Conservation (phyloP, 352 stramenopile genomes). For the Pythium monospermum region DNA sequence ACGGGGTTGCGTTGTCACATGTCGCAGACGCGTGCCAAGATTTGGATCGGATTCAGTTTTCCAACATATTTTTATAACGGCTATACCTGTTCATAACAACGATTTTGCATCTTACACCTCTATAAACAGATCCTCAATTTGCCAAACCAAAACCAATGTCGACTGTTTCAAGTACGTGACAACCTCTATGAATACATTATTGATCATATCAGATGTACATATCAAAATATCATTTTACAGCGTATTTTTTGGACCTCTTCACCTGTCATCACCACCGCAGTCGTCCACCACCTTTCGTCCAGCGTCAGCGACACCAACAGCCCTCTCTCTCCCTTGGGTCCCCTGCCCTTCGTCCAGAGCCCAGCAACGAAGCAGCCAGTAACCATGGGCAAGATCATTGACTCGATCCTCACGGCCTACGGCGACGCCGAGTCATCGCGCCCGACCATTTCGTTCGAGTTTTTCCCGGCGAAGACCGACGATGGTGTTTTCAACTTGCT, state of each 20-base stretch:
- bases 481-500: constrained; percentile 82
- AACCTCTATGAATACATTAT: neutral
- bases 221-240: neutral
- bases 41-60: constrained; percentile 49
- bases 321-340: neutral
- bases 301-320: neutral
- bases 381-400: constrained; percentile 79
- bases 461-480: constrained; percentile 85
- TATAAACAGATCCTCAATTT: constrained; percentile 6
- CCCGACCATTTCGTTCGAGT: constrained; percentile 82
- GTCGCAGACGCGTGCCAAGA: constrained; percentile 40
- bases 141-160: constrained; percentile 6
- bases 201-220: neutral
- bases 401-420: constrained; percentile 61
- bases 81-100: constrained; percentile 7
- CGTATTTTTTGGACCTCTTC: neutral
- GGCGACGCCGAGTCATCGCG: constrained; percentile 27
- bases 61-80: constrained; percentile 43
- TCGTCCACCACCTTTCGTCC: neutral
- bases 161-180: neutral
- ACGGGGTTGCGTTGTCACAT: neutral
- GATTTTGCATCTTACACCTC: constrained; percentile 5
- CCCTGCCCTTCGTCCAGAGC: too few species aligned
- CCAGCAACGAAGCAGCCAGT: too few species aligned
- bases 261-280: neutral